Percentiles rank a stretch among this genome's conserved stretches.
phyloP scores from a whole-genome alignment of 2,329 filamentous ascomycete species.

The Scleromitrula shiraiana region DNA sequence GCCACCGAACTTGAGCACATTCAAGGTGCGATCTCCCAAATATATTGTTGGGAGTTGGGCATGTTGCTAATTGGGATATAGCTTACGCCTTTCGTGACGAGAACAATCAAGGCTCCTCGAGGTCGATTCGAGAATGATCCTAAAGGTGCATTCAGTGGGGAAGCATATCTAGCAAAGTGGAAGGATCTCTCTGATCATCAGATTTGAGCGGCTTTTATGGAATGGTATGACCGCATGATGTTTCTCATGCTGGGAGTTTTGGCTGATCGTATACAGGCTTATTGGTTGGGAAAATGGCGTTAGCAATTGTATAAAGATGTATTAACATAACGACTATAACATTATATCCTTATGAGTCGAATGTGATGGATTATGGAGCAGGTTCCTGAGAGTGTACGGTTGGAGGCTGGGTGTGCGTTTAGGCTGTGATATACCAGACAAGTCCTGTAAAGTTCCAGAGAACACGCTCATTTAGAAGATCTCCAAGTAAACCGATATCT shows the following conservation, averaged over 20 bases:
- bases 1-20: conserved; percentile 58
- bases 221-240: not conserved
- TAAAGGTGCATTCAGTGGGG: conserved; percentile 52
- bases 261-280: conserved; percentile 1
- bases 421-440: not conserved
- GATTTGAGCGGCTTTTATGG: not conserved
- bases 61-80: conserved; percentile 32
- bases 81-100: conserved; percentile 74
- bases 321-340: conserved; percentile 10
- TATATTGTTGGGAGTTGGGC: not conserved
- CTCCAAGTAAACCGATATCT: too few relatives aligned
- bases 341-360: conserved; percentile 2
- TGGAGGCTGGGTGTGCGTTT: not conserved
- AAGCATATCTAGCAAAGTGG: conserved; percentile 56
- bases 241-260: not conserved
- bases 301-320: conserved; percentile 11
- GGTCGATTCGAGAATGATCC: conserved; percentile 46
- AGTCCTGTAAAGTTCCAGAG: too few relatives aligned
- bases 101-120: conserved; percentile 43
- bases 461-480: too few relatives aligned
- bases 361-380: too few relatives aligned
- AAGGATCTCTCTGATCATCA: conserved; percentile 34
- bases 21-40: conserved; percentile 50
- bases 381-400: not conserved
- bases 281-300: conserved; percentile 10